These are phyloP conservation scores for Tulasnella sp. DNA, from an alignment of 768 basidiomycete genomes.

Conservation along the genomic window DNA sequence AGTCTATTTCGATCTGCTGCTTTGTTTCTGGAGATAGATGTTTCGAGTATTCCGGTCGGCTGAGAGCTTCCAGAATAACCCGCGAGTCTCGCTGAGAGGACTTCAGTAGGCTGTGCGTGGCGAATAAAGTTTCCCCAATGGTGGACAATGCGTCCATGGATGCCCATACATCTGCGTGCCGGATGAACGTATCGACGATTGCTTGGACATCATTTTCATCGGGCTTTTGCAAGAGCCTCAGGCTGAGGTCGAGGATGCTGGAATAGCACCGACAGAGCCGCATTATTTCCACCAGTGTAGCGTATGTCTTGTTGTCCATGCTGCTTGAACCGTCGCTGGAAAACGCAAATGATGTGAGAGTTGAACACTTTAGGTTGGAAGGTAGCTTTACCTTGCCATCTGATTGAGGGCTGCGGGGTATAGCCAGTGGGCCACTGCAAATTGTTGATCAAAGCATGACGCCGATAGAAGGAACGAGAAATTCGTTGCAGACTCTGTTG, in stretches of 20 bases:
- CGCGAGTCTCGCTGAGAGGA: conserved; percentile 62
- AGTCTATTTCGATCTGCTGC: conserved; percentile 57
- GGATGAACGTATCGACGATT: conserved; percentile 67
- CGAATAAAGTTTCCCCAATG: conserved; percentile 57
- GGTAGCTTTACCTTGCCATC: conserved; percentile 33
- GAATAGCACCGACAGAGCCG: conserved; percentile 60
- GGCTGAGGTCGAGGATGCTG: conserved; percentile 55
- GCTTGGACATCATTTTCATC: conserved; percentile 53
- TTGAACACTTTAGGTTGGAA: neutral
- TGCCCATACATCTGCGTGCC: conserved; percentile 69
- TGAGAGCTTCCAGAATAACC: conserved; percentile 55
- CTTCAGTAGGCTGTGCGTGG: conserved; percentile 61
- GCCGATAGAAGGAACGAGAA: conserved; percentile 44
- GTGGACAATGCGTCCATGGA: conserved; percentile 61
- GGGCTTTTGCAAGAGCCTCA: conserved; percentile 49
- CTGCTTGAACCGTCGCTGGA: neutral
- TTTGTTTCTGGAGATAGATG: conserved; percentile 54
- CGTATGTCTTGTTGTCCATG: conserved; percentile 51
- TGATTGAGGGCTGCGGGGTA: conserved; percentile 61
- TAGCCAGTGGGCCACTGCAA: conserved; percentile 67
- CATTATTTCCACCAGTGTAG: conserved; percentile 57
- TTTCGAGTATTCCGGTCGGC: conserved; percentile 35
- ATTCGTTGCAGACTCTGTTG: neutral
- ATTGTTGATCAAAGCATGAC: conserved; percentile 69
- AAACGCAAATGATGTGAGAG: neutral